Conservation (phyloP, 495 filamentous ascomycete species). For the Tuber aestivum region DNA sequence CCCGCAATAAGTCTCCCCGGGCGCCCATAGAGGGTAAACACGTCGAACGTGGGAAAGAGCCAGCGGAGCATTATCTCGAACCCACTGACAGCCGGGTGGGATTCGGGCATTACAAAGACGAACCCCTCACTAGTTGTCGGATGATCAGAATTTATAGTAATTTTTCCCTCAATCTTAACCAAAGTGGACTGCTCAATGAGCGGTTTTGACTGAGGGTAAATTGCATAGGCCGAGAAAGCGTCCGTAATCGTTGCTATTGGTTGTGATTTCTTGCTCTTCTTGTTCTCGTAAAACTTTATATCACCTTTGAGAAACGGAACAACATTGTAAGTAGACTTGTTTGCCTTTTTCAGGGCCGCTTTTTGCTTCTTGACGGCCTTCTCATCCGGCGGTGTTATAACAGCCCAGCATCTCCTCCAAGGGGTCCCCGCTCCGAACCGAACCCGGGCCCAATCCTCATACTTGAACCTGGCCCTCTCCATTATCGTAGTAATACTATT, state of each 20-base stretch:
- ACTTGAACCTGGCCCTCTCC: conserved; percentile 64
- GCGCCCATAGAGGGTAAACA: conserved; percentile 85
- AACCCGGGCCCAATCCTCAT: conserved; percentile 93
- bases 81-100: conserved; percentile 79
- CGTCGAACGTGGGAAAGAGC: conserved; percentile 89
- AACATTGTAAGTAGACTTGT: conserved; percentile 61
- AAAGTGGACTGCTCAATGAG: conserved; percentile 91
- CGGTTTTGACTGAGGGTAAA: conserved; percentile 89
- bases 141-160: conserved; percentile 72
- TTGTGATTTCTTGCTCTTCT: conserved; percentile 82
- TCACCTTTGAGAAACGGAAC: conserved; percentile 67
- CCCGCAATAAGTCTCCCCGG: conserved; percentile 83
- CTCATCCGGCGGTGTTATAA: conserved; percentile 83
- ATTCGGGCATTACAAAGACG: conserved; percentile 96
- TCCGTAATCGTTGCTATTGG: conserved; percentile 89
- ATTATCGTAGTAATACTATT: conserved; percentile 85
- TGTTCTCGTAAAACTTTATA: conserved; percentile 89
- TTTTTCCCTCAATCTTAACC: conserved; percentile 86
- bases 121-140: conserved; percentile 78
- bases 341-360: conserved; percentile 71
- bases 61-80: conserved; percentile 97
- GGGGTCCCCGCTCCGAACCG: conserved; percentile 94
- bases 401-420: conserved; percentile 95
- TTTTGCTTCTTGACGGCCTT: conserved; percentile 79
- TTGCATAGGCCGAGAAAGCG: conserved; percentile 85